A percentile compares a stretch with the other conserved stretches of the same genome.
phyloP scores from a whole-genome alignment of 2,329 filamentous ascomycete species.

The Claviceps pusilla region DNA sequence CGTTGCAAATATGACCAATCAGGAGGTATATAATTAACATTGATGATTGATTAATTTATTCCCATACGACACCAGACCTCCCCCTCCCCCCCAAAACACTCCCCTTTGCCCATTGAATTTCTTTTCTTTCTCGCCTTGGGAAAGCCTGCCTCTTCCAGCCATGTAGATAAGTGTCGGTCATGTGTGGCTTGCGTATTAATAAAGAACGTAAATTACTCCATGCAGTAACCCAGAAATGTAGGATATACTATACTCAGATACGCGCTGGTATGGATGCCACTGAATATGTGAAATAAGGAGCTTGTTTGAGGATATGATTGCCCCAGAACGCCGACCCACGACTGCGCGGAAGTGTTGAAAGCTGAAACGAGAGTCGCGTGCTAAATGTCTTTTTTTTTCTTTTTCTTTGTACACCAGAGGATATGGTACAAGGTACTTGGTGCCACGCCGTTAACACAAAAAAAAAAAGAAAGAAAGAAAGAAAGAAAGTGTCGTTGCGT shows the following conservation, averaged over 20 bases:
- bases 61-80: background rate
- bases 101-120: background rate
- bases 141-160: background rate
- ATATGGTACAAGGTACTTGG: too few relatives aligned
- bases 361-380: background rate
- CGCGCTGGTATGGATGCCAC: slow-evolving; percentile 2
- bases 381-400: background rate
- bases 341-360: background rate
- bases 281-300: background rate
- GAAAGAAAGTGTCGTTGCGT: background rate
- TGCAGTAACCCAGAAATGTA: slow-evolving; percentile 6
- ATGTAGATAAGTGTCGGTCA: background rate
- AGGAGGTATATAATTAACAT: background rate
- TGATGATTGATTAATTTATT: background rate
- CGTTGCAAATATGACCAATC: background rate
- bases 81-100: too few relatives aligned
- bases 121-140: background rate
- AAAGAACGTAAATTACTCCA: slow-evolving; percentile 1
- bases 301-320: background rate
- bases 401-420: background rate
- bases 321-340: background rate
- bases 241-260: slow-evolving; percentile 1
- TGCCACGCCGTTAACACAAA: too few relatives aligned
- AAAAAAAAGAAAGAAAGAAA: background rate
- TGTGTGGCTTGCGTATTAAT: background rate